Evolutionary conservation across 2,329 filamentous ascomycete species (phyloP).

Genomic region (Botrytis fabae): DNA sequence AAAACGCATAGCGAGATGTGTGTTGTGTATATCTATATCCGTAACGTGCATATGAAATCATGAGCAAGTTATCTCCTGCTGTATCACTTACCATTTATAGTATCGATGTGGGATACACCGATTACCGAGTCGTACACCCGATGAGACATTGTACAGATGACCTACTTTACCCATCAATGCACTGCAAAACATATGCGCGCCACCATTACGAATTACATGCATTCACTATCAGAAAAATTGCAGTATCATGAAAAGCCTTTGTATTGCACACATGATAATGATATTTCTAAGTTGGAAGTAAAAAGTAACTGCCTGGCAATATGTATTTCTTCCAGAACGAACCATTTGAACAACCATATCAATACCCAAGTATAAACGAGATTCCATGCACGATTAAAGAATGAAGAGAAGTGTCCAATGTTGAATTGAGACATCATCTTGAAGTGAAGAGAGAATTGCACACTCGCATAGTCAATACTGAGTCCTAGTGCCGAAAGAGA

Average conservation of each 20-base stretch:
- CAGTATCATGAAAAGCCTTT: background rate
- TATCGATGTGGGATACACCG: background rate
- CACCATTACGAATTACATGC: background rate
- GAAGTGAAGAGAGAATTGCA: background rate
- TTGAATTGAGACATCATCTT: conserved; percentile 16
- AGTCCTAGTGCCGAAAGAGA: conserved; percentile 6
- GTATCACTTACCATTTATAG: background rate
- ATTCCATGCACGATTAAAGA: conserved; percentile 5
- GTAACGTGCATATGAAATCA: background rate
- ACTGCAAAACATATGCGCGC: background rate
- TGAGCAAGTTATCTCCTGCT: background rate
- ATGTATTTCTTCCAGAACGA: background rate
- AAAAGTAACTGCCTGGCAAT: background rate
- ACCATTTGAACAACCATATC: background rate
- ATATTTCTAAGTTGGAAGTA: background rate
- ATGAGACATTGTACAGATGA: background rate
- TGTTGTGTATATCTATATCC: background rate
- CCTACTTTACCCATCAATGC: background rate
- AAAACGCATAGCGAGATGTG: background rate
- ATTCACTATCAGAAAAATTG: background rate
- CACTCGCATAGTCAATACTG: conserved; percentile 13
- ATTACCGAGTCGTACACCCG: background rate
- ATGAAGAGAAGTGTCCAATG: background rate
- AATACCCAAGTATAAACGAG: background rate
- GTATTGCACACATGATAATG: background rate